These are phyloP conservation scores for Panellus pusillus DNA, from an alignment of 768 basidiomycete species.

Conservation along the genomic window DNA sequence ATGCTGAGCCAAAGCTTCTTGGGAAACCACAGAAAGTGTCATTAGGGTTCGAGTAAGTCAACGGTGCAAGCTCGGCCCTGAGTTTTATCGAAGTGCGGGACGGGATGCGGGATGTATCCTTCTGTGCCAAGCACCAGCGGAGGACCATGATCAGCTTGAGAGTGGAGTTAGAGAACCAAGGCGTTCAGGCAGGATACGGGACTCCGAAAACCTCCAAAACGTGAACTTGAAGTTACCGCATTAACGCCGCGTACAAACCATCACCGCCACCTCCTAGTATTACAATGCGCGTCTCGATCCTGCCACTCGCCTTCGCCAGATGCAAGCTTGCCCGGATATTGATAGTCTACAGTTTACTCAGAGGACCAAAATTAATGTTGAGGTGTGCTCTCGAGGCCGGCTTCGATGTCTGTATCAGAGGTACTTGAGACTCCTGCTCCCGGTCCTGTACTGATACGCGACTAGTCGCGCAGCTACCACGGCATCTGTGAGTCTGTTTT, in stretches of 20 bases:
- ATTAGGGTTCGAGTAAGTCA: neutral
- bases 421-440: conserved; percentile 29
- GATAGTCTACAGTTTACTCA: conserved; percentile 39
- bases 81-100: neutral
- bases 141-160: neutral
- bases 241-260: conserved; percentile 2
- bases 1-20: conserved; percentile 9
- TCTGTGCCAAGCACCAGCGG: neutral
- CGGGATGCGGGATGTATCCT: neutral
- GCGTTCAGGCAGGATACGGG: too few species aligned
- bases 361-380: neutral
- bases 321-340: conserved; percentile 72
- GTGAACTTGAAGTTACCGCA: neutral
- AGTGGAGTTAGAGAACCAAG: neutral
- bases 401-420: conserved; percentile 79
- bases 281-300: conserved; percentile 71
- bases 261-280: conserved; percentile 36
- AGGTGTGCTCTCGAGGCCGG: conserved; percentile 79
- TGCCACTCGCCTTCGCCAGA: conserved; percentile 70
- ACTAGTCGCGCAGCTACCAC: conserved; percentile 74
- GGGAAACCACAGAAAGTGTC: conserved; percentile 6
- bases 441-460: conserved; percentile 1
- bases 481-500: conserved; percentile 45
- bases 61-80: too few species aligned
- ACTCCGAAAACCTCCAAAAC: neutral